Percentiles rank a stretch among this genome's conserved stretches.
phyloP scores from a whole-genome alignment of 177 flowering plant genomes.

The Vitis hybrid region DNA sequence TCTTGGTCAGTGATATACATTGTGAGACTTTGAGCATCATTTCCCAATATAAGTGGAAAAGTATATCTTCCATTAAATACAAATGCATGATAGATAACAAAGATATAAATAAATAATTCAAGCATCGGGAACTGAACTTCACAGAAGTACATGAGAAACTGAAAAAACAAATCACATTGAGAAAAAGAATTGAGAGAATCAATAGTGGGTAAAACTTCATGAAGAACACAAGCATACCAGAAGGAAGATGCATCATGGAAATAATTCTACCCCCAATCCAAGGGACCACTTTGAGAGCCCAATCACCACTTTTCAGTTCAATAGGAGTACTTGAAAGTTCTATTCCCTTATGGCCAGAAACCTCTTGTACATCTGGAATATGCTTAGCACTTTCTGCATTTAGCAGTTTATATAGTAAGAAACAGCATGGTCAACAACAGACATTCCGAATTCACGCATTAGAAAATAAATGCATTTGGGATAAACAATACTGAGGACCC shows the following conservation, averaged over 20 bases:
- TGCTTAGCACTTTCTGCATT: slow-evolving; percentile 61
- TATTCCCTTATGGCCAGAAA: slow-evolving; percentile 56
- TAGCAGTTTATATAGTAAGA: background rate
- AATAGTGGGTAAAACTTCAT: background rate
- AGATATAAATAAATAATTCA: too few relatives aligned
- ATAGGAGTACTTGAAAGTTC: slow-evolving; percentile 73
- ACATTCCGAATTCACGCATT: too few relatives aligned
- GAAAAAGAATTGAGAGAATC: background rate
- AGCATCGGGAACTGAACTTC: too few relatives aligned
- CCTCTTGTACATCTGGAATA: slow-evolving; percentile 59
- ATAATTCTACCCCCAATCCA: slow-evolving; percentile 97
- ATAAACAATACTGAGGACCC: too few relatives aligned
- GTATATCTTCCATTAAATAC: too few relatives aligned
- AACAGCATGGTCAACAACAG: background rate
- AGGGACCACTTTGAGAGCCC: slow-evolving; percentile 83
- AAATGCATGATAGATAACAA: too few relatives aligned
- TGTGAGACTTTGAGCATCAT: too few relatives aligned
- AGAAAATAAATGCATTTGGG: too few relatives aligned
- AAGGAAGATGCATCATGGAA: slow-evolving; percentile 82
- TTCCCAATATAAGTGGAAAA: too few relatives aligned
- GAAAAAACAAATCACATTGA: background rate
- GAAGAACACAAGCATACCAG: slow-evolving; percentile 46
- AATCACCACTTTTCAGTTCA: slow-evolving; percentile 70
- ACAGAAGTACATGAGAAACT: background rate
- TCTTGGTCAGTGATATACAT: too few relatives aligned